Conservation (phyloP, 148 eudicot genomes). For the Chenopodium formosanum region DNA sequence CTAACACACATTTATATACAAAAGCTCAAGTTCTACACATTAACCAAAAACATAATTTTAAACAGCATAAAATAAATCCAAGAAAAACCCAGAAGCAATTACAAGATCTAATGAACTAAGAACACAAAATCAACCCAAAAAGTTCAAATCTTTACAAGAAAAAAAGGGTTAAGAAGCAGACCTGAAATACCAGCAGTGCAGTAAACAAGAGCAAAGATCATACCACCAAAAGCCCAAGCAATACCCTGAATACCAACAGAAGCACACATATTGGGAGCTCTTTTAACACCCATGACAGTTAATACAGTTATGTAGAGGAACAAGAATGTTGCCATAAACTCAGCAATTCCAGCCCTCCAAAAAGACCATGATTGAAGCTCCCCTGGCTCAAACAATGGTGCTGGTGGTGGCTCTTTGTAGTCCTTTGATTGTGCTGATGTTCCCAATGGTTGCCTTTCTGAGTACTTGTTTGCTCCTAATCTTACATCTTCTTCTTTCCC, state of each 20-base stretch:
- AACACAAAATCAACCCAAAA: neutral
- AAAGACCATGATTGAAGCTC: constrained; percentile 49
- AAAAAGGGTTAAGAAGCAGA: neutral
- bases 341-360: constrained; percentile 58
- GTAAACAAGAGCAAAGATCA: constrained; percentile 57
- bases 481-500: constrained; percentile 47
- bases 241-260: constrained; percentile 49
- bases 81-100: neutral
- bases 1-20: no score
- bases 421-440: constrained; percentile 48
- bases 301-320: constrained; percentile 44
- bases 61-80: neutral
- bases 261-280: constrained; percentile 31
- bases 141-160: neutral
- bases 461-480: constrained; percentile 47
- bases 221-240: constrained; percentile 61
- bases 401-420: constrained; percentile 49
- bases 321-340: constrained; percentile 45
- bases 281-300: constrained; percentile 48
- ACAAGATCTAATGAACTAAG: constrained; percentile 10
- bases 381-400: constrained; percentile 48
- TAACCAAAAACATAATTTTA: neutral
- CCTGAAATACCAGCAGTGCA: constrained; percentile 50
- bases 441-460: constrained; percentile 42
- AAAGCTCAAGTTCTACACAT: no score